Percentiles rank a stretch among this genome's conserved stretches.
Conservation (phyloP, 306 rosid species). For the Hippophae tibetana region DNA sequence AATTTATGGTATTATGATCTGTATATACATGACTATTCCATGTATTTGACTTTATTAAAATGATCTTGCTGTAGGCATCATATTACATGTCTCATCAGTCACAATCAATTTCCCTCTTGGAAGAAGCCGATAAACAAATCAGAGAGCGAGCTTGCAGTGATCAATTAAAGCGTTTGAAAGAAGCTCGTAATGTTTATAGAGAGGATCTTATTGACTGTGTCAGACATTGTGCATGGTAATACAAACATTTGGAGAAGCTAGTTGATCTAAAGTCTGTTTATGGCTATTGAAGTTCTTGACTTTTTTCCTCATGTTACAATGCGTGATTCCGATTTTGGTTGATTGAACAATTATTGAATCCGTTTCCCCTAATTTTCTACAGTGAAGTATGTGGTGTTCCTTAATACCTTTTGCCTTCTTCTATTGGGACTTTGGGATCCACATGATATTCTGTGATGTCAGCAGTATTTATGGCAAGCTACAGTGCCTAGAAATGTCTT, state of each 20-base stretch:
- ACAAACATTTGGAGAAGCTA: neutral
- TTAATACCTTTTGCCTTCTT: neutral
- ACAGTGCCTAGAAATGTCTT: neutral
- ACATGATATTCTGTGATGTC: neutral
- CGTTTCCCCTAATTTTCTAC: neutral
- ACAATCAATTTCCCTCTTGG: constrained; percentile 54
- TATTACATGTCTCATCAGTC: constrained; percentile 72
- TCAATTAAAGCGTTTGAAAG: constrained; percentile 68
- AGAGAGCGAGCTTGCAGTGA: constrained; percentile 52
- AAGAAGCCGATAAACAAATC: constrained; percentile 83
- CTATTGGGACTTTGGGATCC: neutral
- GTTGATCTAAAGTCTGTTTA: too few relatives aligned
- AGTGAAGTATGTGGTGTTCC: neutral
- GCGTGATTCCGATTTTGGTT: too few relatives aligned
- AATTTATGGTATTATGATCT: neutral
- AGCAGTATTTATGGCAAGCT: neutral
- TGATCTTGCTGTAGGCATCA: constrained; percentile 54
- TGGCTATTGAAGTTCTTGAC: too few relatives aligned
- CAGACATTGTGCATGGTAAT: constrained; percentile 66
- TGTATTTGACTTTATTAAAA: neutral
- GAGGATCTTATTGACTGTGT: constrained; percentile 70
- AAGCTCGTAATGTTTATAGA: constrained; percentile 68
- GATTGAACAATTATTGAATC: too few relatives aligned
- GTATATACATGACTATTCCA: neutral
- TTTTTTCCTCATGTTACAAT: too few relatives aligned